Conservation (phyloP, 345 rosid genomes). For the Triadica sebifera region DNA sequence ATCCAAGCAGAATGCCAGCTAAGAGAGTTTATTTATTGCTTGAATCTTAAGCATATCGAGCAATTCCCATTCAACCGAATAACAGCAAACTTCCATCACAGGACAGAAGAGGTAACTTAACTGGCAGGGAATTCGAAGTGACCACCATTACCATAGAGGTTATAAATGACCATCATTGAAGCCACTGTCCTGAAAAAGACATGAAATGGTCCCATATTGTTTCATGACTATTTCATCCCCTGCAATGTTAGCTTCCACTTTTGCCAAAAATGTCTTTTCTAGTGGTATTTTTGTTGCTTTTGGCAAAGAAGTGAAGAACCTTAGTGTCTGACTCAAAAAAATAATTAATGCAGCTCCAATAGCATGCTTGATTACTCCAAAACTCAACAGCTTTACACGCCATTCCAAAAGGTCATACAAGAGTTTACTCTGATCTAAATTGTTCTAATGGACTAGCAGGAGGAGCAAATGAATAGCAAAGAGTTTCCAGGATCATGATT, state of each 20-base stretch:
- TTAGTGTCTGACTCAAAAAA: too few species aligned
- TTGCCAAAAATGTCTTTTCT: not conserved
- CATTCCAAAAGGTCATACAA: too few species aligned
- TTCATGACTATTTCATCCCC: not conserved
- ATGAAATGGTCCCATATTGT: not conserved
- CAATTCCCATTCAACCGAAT: not conserved
- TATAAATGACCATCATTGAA: too few species aligned
- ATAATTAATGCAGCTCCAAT: too few species aligned
- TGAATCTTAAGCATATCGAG: not conserved
- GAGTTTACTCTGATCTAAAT: too few species aligned
- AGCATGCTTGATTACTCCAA: too few species aligned
- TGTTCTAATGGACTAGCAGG: too few species aligned
- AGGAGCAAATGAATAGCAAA: conserved; percentile 45
- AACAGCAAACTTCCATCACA: not conserved
- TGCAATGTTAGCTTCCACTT: not conserved
- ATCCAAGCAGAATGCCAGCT: not conserved
- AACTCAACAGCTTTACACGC: too few species aligned
- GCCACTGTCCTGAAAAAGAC: not conserved
- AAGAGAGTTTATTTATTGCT: too few species aligned
- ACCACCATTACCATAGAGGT: not conserved
- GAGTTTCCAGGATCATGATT: conserved; percentile 21
- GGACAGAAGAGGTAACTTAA: not conserved
- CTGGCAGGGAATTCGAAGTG: not conserved
- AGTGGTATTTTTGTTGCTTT: too few species aligned
- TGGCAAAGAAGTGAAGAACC: too few species aligned